Base-by-base conservation (phyloP, 164 flowering plant genomes). In the Sedum album region DNA sequence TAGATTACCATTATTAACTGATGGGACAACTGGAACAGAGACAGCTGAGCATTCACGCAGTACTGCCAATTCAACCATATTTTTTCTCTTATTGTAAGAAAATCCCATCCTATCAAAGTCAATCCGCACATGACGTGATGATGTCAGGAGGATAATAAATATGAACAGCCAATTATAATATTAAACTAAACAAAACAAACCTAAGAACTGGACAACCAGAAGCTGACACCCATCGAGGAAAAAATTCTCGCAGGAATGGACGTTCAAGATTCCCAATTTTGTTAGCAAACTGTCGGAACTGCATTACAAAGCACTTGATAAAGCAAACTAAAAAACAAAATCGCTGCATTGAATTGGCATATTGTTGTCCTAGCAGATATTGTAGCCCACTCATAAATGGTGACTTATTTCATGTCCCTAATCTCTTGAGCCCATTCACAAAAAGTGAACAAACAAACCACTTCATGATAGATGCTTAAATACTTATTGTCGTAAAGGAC, bases 241-340 rank as follows among this genome's bases (percentile, higher is more conserved):
- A 94, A 73, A 94, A 89, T 65, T 94, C 98, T 74, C 90, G 91
- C n/a, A 91, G 89, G 77, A 94, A 91, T 63, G 97, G 98, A 18
- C 98, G 98, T 76, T 94, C 98, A 67, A 94, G 92, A 81, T 94
- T 94, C 68, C 98, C 98, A 75, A 94, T 79, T 79, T 94, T 90
- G 72, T 90, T 94, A 21, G 96, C 89, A 63, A 83, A 86, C 72
- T 91, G 97, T 23, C 98, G 91, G 69, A 94, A 94, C 98, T 93
- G 96, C 88, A 79, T 41, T 21, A 13, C 70, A 73, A 17, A 55
- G 62, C 39, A 25, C 18, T 66, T 25, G 6, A 23, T 25, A 7
- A 41, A 35, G 30, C 66, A 35, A 21, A 39, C 31, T 36, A 8
- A 46, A 30, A 13, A 41, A 60, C 41, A 18, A 67, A 11, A 67